Conservation (phyloP, 129 eudicot species). For the Flaveria ramosissima region DNA sequence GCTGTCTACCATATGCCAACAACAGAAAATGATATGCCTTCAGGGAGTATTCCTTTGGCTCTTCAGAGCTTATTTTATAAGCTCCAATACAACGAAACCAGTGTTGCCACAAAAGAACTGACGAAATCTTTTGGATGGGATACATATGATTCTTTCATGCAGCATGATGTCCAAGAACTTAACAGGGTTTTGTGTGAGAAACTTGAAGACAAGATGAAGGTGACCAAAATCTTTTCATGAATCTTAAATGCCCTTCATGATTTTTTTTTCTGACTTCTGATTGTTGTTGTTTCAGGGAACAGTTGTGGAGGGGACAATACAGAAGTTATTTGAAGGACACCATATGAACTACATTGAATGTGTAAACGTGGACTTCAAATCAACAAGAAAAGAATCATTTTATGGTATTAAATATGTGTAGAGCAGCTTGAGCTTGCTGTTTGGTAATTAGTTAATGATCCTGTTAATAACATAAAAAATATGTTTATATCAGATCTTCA, state of each 20-base stretch:
- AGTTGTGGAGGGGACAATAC: conserved; percentile 98
- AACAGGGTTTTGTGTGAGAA: conserved; percentile 92
- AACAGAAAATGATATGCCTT: conserved; percentile 92
- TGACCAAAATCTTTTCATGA: conserved; percentile 23
- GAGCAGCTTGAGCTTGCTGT: conserved; percentile 14
- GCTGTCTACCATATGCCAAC: conserved; percentile 99
- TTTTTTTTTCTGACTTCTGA: conserved; percentile 32
- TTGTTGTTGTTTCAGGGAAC: conserved; percentile 66
- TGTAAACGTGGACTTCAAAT: conserved; percentile 87
- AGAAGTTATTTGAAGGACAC: conserved; percentile 94
- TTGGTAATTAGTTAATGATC: not conserved
- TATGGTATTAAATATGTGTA: conserved; percentile 60
- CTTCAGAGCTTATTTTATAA: conserved; percentile 93
- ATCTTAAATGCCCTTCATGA: not conserved
- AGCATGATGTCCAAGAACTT: conserved; percentile 98
- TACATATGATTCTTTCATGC: conserved; percentile 95
- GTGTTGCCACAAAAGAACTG: conserved; percentile 95
- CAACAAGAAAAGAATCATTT: conserved; percentile 95
- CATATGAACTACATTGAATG: conserved; percentile 98
- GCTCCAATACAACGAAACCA: conserved; percentile 90
- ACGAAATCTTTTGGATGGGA: conserved; percentile 99
- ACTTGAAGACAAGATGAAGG: conserved; percentile 99
- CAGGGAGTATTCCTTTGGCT: conserved; percentile 94
- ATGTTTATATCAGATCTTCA: conserved; percentile 75
- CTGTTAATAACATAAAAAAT: conserved; percentile 5